A percentile compares a stretch with the other conserved stretches of the same genome.
These are phyloP conservation scores for Flaveria floridana DNA, from an alignment of 140 eudicot genomes.

Conservation along the genomic window DNA sequence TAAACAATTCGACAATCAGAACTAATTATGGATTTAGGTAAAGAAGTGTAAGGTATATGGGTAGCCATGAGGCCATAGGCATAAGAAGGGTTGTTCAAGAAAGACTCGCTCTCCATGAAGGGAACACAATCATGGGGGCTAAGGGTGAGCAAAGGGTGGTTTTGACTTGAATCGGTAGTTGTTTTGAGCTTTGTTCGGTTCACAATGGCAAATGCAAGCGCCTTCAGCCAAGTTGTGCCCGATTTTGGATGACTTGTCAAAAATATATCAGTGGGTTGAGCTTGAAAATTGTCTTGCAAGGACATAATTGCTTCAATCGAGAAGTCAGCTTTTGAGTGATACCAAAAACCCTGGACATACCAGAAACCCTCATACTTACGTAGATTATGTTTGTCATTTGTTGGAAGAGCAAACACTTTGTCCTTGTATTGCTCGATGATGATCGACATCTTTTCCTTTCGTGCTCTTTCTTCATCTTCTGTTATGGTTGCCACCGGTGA, in stretches of 20 bases:
- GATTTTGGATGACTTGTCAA: constrained; percentile 14
- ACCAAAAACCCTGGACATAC: constrained; percentile 16
- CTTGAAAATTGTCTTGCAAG: neutral
- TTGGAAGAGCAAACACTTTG: constrained; percentile 8
- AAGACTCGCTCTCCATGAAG: constrained; percentile 11
- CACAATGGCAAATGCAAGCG: neutral
- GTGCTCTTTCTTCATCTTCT: constrained; percentile 19
- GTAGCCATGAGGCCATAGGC: constrained; percentile 1
- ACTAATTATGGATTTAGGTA: constrained; percentile 17
- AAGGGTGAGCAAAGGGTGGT: constrained; percentile 4
- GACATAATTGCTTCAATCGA: constrained; percentile 12
- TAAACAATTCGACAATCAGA: neutral
- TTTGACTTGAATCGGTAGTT: neutral
- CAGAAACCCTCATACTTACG: constrained; percentile 2
- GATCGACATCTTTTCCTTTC: constrained; percentile 15
- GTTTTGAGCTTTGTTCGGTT: neutral
- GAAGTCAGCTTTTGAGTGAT: constrained; percentile 15
- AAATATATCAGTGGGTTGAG: constrained; percentile 7
- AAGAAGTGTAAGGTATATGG: constrained; percentile 12
- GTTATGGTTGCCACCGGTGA: constrained; percentile 20
- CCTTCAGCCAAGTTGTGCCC: constrained; percentile 16
- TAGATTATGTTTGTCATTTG: neutral
- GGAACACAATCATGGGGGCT: constrained; percentile 22
- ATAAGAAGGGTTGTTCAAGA: constrained; percentile 12
- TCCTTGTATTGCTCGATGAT: constrained; percentile 15